A percentile compares a stretch with the other conserved stretches of the same genome.
Conservation (phyloP, 1,139 yeast genomes). For the Suhomyces atakaporum region DNA sequence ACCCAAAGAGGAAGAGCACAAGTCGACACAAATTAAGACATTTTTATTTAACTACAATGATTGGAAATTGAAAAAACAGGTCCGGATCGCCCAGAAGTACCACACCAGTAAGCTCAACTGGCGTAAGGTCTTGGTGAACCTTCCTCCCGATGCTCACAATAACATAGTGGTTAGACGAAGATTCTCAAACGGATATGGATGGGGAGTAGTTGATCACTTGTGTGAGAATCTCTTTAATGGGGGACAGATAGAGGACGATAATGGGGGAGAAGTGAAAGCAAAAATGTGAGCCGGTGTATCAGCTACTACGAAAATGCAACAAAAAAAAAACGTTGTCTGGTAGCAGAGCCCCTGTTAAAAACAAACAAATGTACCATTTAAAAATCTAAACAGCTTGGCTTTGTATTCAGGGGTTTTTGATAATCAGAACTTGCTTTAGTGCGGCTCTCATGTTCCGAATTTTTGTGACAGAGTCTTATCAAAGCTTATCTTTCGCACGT, state of each 20-base stretch:
- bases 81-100: slow-evolving; percentile 28
- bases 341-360: no score
- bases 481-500: slow-evolving; percentile 4
- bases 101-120: slow-evolving; percentile 25
- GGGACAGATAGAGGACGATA: slow-evolving; percentile 9
- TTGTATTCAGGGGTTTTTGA: no score
- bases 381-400: no score
- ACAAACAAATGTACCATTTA: no score
- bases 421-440: no score
- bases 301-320: no score
- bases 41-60: slow-evolving; percentile 22
- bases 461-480: not conserved
- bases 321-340: no score
- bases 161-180: slow-evolving; percentile 29
- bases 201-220: slow-evolving; percentile 32
- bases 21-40: slow-evolving; percentile 8
- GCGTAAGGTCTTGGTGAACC: slow-evolving; percentile 28
- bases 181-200: slow-evolving; percentile 33
- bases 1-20: slow-evolving; percentile 37
- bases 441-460: not conserved
- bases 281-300: no score
- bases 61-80: slow-evolving; percentile 29
- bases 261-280: slow-evolving; percentile 6
- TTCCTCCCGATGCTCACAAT: slow-evolving; percentile 33
- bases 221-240: slow-evolving; percentile 19